These are phyloP conservation scores for Trichoderma gamsii DNA, from an alignment of 495 filamentous ascomycete genomes.

Conservation along the genomic window DNA sequence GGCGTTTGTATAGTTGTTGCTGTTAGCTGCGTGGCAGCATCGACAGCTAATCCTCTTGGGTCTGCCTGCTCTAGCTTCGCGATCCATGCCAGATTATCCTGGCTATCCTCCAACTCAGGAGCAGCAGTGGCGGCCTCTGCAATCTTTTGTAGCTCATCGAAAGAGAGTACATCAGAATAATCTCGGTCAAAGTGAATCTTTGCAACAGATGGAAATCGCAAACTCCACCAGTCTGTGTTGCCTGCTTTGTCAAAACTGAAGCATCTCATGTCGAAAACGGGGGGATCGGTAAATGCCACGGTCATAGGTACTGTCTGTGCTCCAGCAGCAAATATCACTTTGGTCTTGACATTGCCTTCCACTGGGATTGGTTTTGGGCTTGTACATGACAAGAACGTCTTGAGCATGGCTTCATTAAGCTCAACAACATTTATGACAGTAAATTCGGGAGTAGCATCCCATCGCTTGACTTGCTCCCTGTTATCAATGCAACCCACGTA, in stretches of 20 bases:
- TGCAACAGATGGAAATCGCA: constrained; percentile 39
- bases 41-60: constrained; percentile 26
- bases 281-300: constrained; percentile 34
- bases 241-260: constrained; percentile 41
- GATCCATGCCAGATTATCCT: constrained; percentile 51
- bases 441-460: constrained; percentile 51
- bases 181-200: constrained; percentile 45
- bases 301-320: constrained; percentile 33
- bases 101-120: constrained; percentile 33
- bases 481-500: constrained; percentile 73
- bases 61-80: constrained; percentile 47
- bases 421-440: constrained; percentile 52
- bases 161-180: constrained; percentile 35
- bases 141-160: constrained; percentile 39
- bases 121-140: constrained; percentile 32
- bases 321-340: constrained; percentile 28
- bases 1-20: constrained; percentile 14
- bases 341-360: constrained; percentile 27
- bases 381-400: constrained; percentile 28
- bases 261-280: constrained; percentile 43
- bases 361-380: constrained; percentile 30
- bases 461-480: constrained; percentile 52
- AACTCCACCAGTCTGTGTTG: constrained; percentile 42
- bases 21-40: constrained; percentile 28
- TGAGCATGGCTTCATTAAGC: constrained; percentile 33